Evolutionary conservation across 495 filamentous ascomycete species (phyloP), one percentile per base, ranked within the genome.

Genomic region (Tuber melanosporum): DNA sequence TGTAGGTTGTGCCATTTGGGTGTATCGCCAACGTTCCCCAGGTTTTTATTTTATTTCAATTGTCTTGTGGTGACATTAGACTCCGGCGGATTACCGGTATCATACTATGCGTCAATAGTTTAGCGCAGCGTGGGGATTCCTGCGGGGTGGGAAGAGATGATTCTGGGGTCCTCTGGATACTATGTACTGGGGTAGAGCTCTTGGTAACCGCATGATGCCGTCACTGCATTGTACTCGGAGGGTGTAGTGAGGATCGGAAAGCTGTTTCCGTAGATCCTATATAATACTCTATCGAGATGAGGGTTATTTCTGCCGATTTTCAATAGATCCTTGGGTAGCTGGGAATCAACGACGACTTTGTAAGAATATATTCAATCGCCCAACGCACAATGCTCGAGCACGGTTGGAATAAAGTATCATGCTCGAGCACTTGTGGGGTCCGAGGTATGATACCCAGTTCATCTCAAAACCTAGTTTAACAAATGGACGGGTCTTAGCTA

Each of bases 161-260:
- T 17, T 17, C 14, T 66, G 57, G 57, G 12, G 57, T 36, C 36
- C 36, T n/a, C 52, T n/a, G 52, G n/a, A n/a, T 15, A 26, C 9
- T n/a, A 52, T 49, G 75, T 47, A 75, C 73, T 76, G 26, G 45
- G 62, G 69, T 26, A n/a, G 0, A 6, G 71, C 8, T 47, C 42
- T 46, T 26, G 26, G 7, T 46, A 22, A 20, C 42, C 20, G 17
- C 36, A 73, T 49, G 15, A 46, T 49, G 15, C 22, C 36, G 14
- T 0, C 32, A 26, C 8, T 36, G 47, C 17, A 26, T 22, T 49
- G 36, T 12, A 26, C 42, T 73, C n/a, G 71, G 43, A 5, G 42
- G 22, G 22, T 46, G 20, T 46, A 41, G 41, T 44, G 42, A 5
- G 42, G 22, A 72, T 46, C 14, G 4, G n/a, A 45, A 20, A 26